Base-by-base conservation (phyloP, 2,329 filamentous ascomycete genomes). In the Chaetomium olivaceum region DNA sequence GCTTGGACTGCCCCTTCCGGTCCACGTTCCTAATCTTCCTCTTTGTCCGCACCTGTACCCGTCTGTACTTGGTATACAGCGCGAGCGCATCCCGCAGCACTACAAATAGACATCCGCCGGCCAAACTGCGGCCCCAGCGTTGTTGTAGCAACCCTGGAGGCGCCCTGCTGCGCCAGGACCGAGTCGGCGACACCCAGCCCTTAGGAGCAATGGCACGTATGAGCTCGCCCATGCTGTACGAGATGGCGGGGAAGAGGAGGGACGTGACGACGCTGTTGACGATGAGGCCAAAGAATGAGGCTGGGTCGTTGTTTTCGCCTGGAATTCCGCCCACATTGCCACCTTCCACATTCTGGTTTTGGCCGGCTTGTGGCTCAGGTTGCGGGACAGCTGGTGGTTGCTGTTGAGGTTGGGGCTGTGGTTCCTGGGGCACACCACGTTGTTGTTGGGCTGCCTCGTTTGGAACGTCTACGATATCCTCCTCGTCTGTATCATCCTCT, bases 31-130 rank as follows among this genome's bases (percentile, higher is more conserved):
- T 65, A 7, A 73, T 58, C 56, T 46, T 65, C 60, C 71, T 55
- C n/a, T 62, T 64, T 23, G 14, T 36, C 57, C 68, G 82, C 39
- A 86, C 82, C 71, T 84, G 81, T 14, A 86, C 87, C 67, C 82
- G 82, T 67, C 86, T 81, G 75, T 87, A 88, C 77, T 89, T 90
- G 69, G 83, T 82, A 73, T 88, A 90, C 27, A 91, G 76, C 64
- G 80, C 79, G 59, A 89, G 78, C 2, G 80, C 81, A 71, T 91
- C 88, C 76, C 94, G 95, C 61, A 97, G 77, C 11, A 97, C 88
- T 19, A 98, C 89, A 73, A 94, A 97, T 23, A 96, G 79, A 74
- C 92, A 95, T 0, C 95, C 95, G 1, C 95, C 95, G 1, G 95
- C 84, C 2, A 99, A 81, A 73, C 91, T 97, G 63, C 95, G 84